Evolutionary conservation across 2,329 filamentous ascomycete genomes (phyloP), one percentile per base, ranked within the genome.

Genomic region (Calonectria hongkongensis): DNA sequence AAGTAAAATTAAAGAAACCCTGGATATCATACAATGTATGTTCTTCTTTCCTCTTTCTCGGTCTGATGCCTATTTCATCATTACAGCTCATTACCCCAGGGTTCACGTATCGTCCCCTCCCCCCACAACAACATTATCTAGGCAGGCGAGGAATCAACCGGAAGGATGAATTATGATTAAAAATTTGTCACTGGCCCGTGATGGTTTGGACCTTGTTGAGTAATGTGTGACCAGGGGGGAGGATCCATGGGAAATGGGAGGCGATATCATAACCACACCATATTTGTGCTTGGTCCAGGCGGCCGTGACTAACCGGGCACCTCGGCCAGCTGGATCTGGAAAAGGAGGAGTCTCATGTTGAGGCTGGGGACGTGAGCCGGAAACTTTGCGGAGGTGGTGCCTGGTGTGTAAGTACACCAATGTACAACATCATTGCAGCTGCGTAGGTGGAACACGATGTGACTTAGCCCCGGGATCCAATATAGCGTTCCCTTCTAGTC

Each of bases 271-370:
- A 7, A 51, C 48, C 48, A 51, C 28, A 28, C 27, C 15, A 28
- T 16, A 3, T 6, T 30, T 15, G 58, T 45, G 66, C n/a, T 48
- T 56, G 45, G 39, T 30, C 73, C 68, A 70, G 21, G 43, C 56
- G n/a, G 48, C 62, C 28, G 41, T 56, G 51, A 56, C 51, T 56
- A 56, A 36, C 51, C 30, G 30, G 51, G 27, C 51, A 39, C 12
- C 3, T 71, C 73, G 76, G 69, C 75, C 63, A 77, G 75, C 75
- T 76, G 70, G 16, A 73, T 76, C 33, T 28, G 73, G 76, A 63
- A 79, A 68, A 73, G 51, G 73, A 71, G 56, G 54, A 63, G 66
- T 47, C 48, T n/a, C 43, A 30, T 33, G 28, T 27, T 63, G 28
- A 21, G 25, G n/a, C 8, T 39, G 50, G n/a, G 45, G 39, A 21